Evolutionary conservation across 441 rosid genomes (phyloP).

Genomic region (Corymbia calophylla): DNA sequence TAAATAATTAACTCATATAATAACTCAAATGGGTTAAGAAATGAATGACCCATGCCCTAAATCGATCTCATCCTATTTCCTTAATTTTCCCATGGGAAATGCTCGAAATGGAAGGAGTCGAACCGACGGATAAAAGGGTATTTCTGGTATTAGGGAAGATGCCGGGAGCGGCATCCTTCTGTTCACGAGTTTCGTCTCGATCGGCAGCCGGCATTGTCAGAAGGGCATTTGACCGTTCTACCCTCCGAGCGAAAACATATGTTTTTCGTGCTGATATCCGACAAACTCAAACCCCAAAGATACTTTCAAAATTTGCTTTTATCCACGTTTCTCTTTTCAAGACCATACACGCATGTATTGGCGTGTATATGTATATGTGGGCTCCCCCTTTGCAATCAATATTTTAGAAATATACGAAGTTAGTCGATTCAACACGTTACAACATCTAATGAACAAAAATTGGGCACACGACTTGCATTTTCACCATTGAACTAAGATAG

Average conservation of each 20-base stretch:
- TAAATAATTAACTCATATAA: too few species aligned
- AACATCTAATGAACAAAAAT: fast-evolving
- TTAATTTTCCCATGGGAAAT: neutral
- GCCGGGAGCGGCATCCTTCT: neutral
- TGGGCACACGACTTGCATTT: fast-evolving
- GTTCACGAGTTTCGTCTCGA: neutral
- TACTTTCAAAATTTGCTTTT: neutral
- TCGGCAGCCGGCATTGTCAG: neutral
- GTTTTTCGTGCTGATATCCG: neutral
- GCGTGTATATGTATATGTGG: fast-evolving
- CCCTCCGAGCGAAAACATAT: neutral
- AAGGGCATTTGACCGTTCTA: neutral
- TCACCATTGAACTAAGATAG: neutral
- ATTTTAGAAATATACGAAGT: neutral
- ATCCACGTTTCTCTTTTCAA: neutral
- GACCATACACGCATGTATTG: neutral
- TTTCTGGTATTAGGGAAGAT: neutral
- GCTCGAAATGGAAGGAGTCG: neutral
- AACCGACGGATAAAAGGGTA: neutral
- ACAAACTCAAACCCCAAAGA: neutral
- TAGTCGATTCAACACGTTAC: fast-evolving
- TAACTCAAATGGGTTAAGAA: too few species aligned
- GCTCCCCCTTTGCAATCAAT: neutral
- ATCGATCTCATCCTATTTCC: neutral
- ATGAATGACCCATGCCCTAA: too few species aligned